Conservation (phyloP, 495 filamentous ascomycete species). For the Lasiosphaeria hispida region DNA sequence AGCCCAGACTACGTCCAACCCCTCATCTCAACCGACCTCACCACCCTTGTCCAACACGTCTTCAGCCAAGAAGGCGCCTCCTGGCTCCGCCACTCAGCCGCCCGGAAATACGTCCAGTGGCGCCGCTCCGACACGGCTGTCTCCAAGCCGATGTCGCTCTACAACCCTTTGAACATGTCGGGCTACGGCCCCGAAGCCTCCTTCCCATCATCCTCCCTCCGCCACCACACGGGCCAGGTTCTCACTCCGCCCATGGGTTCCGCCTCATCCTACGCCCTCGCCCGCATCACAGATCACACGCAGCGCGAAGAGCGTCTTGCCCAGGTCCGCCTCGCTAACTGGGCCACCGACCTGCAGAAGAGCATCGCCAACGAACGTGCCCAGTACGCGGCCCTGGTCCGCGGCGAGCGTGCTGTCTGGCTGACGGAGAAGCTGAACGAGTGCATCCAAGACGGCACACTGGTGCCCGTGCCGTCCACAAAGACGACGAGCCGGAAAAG, state of each 20-base stretch:
- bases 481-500: background rate
- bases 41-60: constrained; percentile 63
- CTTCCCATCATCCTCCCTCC: background rate
- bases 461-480: constrained; percentile 45
- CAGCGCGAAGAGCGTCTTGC: constrained; percentile 71
- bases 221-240: constrained; percentile 15
- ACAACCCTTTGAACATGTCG: background rate
- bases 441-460: constrained; percentile 68
- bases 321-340: constrained; percentile 78
- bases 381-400: constrained; percentile 67
- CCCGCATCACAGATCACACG: constrained; percentile 67
- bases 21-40: constrained; percentile 73
- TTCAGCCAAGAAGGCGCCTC: constrained; percentile 78
- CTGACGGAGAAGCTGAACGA: constrained; percentile 72
- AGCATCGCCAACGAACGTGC: constrained; percentile 78
- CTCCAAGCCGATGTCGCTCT: constrained; percentile 7
- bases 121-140: constrained; percentile 35
- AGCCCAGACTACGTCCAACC: constrained; percentile 89
- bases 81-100: constrained; percentile 83
- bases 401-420: constrained; percentile 75
- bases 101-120: constrained; percentile 81
- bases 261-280: constrained; percentile 62
- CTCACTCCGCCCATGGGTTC: constrained; percentile 33
- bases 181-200: no score
- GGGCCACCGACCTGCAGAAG: constrained; percentile 85